Evolutionary conservation across 345 rosid species (phyloP), one percentile per base, ranked within the genome.

Genomic region (Salix dunnii): DNA sequence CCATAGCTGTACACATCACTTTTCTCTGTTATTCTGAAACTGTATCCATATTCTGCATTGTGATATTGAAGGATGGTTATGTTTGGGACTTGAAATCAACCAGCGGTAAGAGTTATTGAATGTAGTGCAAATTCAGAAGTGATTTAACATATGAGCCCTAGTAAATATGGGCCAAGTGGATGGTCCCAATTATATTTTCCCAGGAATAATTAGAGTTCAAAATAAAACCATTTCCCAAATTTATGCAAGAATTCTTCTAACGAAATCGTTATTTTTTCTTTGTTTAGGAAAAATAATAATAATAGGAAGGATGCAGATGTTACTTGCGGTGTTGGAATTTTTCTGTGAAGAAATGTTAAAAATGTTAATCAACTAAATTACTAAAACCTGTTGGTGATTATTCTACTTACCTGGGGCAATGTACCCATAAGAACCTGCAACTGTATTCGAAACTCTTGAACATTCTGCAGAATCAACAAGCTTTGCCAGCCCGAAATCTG

Each of bases 381-480:
- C 46, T 61, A 2, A 42, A 75, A 67, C 61, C 25, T 21, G 70
- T 0, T 61, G 66, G 31, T n/a, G 69, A 62, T 35, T 70, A 2
- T 53, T 58, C 23, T 58, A 87, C 85, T 86, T 62, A 91, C 95
- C 95, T 1, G 95, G 95, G 72, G 92, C 92, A 75, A 91, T 91
- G 88, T 91, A 91, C 14, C 95, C 95, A 71, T 88, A 91, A 55
- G 95, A 91, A 14, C 95, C 95, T 30, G 95, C 92, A 40, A 91
- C 84, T 17, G 85, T 80, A 65, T 85, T 77, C 61, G 95, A 85
- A 62, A 79, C 85, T 49, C 77, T 74, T 1, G 88, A 82, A 75
- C 79, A 75, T 69, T 88, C 89, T 65, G 89, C 77, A 67, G 84
- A 81, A 74, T 86, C 88, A 65, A 89, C 73, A 60, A 86, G 85